These are phyloP conservation scores for Zizania latifolia DNA, from an alignment of 176 grass and related monocot genomes.

Conservation along the genomic window DNA sequence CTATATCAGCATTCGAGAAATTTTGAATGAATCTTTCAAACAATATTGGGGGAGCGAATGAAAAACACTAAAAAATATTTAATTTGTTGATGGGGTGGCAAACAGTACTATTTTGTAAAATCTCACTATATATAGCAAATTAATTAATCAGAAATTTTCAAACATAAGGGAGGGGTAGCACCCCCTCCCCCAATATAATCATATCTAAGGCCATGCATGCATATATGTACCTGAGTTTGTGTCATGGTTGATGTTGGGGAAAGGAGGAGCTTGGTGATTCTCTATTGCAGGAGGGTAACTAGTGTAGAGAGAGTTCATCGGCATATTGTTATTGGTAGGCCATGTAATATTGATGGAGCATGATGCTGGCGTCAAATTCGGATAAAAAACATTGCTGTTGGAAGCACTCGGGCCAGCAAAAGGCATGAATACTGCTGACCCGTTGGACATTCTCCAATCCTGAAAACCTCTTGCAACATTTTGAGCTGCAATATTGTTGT, in stretches of 20 bases:
- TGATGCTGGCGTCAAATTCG: conserved; percentile 9
- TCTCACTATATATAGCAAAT: too few species aligned
- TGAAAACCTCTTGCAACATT: conserved; percentile 12
- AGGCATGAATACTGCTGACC: conserved; percentile 8
- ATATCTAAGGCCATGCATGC: background rate
- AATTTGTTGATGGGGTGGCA: too few species aligned
- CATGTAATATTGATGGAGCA: conserved; percentile 15
- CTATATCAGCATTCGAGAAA: too few species aligned
- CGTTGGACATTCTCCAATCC: conserved; percentile 14
- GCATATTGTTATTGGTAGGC: conserved; percentile 15
- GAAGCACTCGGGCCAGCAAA: background rate
- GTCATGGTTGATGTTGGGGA: conserved; percentile 6
- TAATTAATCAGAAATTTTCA: too few species aligned
- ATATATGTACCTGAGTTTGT: conserved; percentile 35
- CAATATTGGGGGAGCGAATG: too few species aligned
- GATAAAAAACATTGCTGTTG: conserved; percentile 23
- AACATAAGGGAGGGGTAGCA: too few species aligned
- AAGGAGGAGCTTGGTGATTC: conserved; percentile 15
- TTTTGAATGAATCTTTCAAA: too few species aligned
- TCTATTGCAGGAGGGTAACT: background rate
- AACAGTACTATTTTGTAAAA: too few species aligned
- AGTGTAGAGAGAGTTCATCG: conserved; percentile 5
- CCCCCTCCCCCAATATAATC: too few species aligned
- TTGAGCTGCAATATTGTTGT: background rate
- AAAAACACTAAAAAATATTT: too few species aligned